Percentiles rank a stretch among this genome's conserved stretches.
Evolutionary conservation across 805 yeast species (phyloP).

Genomic region (Candida dendrica): DNA sequence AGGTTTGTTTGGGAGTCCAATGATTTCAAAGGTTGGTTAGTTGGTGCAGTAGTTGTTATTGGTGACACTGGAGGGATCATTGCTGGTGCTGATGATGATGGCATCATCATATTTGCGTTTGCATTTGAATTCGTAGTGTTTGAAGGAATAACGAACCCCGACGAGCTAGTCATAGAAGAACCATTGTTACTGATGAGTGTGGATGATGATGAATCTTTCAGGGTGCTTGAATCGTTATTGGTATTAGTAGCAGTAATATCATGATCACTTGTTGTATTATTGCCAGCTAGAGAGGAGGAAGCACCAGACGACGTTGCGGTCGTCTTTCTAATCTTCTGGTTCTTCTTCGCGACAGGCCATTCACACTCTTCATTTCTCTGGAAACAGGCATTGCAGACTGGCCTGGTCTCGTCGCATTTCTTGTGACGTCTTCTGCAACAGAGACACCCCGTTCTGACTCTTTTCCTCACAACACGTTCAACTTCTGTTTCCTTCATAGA

Average conservation of each 20-base stretch:
- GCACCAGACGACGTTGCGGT: neutral
- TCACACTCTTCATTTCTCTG: neutral
- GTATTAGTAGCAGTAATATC: too few relatives aligned
- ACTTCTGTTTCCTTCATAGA: too few relatives aligned
- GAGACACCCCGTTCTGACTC: slow-evolving; percentile 1
- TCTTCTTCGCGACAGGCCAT: neutral
- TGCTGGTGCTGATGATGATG: too few relatives aligned
- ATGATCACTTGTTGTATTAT: too few relatives aligned
- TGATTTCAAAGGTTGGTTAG: neutral
- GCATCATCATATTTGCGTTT: too few relatives aligned
- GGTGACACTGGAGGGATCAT: neutral
- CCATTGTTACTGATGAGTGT: too few relatives aligned
- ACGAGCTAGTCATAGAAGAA: too few relatives aligned
- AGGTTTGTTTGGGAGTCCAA: neutral
- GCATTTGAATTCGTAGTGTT: too few relatives aligned
- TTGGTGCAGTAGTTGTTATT: neutral
- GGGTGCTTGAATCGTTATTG: too few relatives aligned
- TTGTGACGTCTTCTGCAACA: slow-evolving; percentile 1
- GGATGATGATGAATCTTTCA: too few relatives aligned
- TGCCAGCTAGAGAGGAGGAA: too few relatives aligned
- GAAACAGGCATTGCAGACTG: neutral
- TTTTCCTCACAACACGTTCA: neutral
- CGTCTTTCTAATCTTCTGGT: neutral
- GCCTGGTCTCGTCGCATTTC: slow-evolving; percentile 1
- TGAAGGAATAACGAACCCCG: too few relatives aligned